Percentiles rank a stretch among this genome's conserved stretches.
Conservation (phyloP, 1,284 basidiomycete species). For the Singerocomus rubriflavus region DNA sequence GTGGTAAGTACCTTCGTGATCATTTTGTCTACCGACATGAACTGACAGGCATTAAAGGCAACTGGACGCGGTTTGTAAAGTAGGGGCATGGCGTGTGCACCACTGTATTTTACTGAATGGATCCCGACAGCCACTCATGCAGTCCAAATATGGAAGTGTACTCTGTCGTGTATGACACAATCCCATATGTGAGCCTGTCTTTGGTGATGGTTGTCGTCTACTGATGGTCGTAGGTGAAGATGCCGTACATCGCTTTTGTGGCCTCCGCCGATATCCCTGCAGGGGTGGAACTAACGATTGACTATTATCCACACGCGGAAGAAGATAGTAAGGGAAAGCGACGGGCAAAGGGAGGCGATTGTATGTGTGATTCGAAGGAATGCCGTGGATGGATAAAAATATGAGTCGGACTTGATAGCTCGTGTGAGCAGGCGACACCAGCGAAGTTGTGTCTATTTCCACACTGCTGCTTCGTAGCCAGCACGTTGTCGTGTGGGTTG, state of each 20-base stretch:
- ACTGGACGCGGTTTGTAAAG: slow-evolving; percentile 75
- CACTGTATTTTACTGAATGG: slow-evolving; percentile 6
- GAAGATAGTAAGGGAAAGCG: slow-evolving; percentile 26
- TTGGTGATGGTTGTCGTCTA: background rate
- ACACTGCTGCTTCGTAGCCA: too few relatives aligned
- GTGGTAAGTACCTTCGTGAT: slow-evolving; percentile 37
- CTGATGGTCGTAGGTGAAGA: slow-evolving; percentile 42
- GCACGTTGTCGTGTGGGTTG: too few relatives aligned
- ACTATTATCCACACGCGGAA: slow-evolving; percentile 52
- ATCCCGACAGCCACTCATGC: slow-evolving; percentile 56
- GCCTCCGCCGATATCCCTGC: slow-evolving; percentile 46
- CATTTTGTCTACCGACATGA: background rate
- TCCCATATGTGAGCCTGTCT: slow-evolving; percentile 44
- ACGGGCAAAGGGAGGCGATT: slow-evolving; percentile 17
- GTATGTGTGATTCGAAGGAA: slow-evolving; percentile 17
- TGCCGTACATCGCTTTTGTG: slow-evolving; percentile 59
- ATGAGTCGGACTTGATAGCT: slow-evolving; percentile 1
- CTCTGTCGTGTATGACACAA: slow-evolving; percentile 57
- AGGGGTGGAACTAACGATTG: slow-evolving; percentile 56
- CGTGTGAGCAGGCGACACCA: too few relatives aligned
- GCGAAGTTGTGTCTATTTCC: too few relatives aligned
- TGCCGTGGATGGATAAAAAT: slow-evolving; percentile 30
- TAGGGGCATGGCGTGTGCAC: slow-evolving; percentile 30
- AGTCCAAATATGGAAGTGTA: slow-evolving; percentile 55
- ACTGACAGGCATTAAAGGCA: slow-evolving; percentile 41